Evolutionary conservation across 306 rosid genomes (phyloP), one percentile per base, ranked within the genome.

Genomic region (Cicer yamashitae): DNA sequence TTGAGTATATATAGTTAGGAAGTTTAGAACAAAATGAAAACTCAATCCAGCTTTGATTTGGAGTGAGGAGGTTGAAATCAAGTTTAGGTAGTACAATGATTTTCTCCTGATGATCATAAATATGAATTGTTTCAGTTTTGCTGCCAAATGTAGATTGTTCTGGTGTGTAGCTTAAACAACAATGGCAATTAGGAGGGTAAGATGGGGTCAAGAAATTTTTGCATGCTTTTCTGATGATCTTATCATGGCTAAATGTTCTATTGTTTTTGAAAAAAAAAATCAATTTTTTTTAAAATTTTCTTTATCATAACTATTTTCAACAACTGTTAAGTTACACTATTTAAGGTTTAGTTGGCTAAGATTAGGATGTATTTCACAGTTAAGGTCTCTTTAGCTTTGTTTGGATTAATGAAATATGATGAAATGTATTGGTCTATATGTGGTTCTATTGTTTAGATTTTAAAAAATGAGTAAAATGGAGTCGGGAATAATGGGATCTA

Each of bases 1-100:
- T 43, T 88, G 77, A 90, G 82, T 77, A 47, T 73, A 83, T 80
- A 76, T 71, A 69, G 66, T 64, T 76, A 77, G 83, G 82, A 75
- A 61, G 57, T 68, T 64, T 83, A 77, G 82, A 62, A 74, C 67
- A 76, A 78, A 77, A 72, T 83, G 81, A 80, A 85, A 82, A 66
- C 79, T 66, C 44, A 72, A 72, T 77, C 77, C 74, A 75, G 46
- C 61, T 66, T 50, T 71, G 43, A 66, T 76, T 67, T 73, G 64
- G 52, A 71, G 41, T 45, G 25, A 54, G 80, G 22, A 51, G 75
- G 64, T 43, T 54, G 68, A 54, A 65, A 84, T 80, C 64, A 70
- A 53, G 74, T 76, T 82, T 67, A 83, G 84, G 67, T 75, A 41
- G 80, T 70, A 58, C 73, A 77, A 79, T 71, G 70, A 60, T 82